Conservation (phyloP, 1,284 basidiomycete genomes). For the Ganoderma resinaceum region DNA sequence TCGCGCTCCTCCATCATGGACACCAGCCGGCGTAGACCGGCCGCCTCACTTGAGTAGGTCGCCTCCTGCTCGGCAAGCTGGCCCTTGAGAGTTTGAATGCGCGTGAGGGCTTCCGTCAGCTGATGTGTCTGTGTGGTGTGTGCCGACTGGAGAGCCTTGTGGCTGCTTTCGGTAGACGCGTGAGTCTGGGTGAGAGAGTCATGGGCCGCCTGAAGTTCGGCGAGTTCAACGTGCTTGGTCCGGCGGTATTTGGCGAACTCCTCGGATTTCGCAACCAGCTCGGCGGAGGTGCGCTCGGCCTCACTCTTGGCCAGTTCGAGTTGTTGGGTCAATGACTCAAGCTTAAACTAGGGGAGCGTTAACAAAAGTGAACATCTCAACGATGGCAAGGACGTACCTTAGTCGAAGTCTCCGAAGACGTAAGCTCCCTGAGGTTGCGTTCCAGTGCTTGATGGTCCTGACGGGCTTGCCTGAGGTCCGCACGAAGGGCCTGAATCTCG, state of each 20-base stretch:
- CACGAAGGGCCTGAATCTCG: constrained; percentile 72
- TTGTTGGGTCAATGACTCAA: constrained; percentile 83
- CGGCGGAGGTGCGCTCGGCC: constrained; percentile 66
- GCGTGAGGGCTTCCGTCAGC: constrained; percentile 72
- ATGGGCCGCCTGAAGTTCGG: constrained; percentile 75
- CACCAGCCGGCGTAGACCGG: constrained; percentile 73
- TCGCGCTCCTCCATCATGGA: constrained; percentile 86
- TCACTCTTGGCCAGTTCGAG: constrained; percentile 76
- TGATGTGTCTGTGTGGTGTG: constrained; percentile 72
- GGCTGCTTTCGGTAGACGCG: constrained; percentile 64
- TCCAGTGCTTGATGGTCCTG: constrained; percentile 75
- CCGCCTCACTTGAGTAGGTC: constrained; percentile 78
- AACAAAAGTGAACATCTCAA: not conserved
- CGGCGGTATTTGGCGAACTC: constrained; percentile 79
- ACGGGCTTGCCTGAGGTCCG: constrained; percentile 74
- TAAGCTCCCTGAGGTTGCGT: constrained; percentile 69
- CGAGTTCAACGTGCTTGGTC: constrained; percentile 74
- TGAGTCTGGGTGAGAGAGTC: constrained; percentile 73
- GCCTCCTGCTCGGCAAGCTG: constrained; percentile 83
- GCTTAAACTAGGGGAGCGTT: constrained; percentile 66
- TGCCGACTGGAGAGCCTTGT: constrained; percentile 74
- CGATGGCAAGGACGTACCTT: constrained; percentile 51
- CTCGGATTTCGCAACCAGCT: constrained; percentile 70
- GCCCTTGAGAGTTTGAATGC: constrained; percentile 73
- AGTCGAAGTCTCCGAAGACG: constrained; percentile 72